phyloP scores from a whole-genome alignment of 116 monocot genomes.

The Dioscorea cayenensis region DNA sequence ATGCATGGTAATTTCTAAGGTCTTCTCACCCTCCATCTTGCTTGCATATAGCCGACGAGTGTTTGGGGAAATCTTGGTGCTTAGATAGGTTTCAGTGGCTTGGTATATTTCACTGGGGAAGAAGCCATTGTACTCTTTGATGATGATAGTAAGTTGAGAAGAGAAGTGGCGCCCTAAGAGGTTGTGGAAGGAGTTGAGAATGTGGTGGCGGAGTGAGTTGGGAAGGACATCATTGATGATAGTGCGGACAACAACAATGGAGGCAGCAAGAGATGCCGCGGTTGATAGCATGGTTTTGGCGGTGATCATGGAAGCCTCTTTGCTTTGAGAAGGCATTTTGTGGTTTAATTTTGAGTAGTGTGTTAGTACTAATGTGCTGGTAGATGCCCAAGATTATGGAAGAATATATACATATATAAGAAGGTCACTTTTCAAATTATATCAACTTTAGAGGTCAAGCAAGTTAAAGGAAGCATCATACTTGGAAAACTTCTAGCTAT shows the following conservation, averaged over 20 bases:
- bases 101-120: slow-evolving; percentile 23
- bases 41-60: slow-evolving; percentile 10
- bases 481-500: too few species aligned
- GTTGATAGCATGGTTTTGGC: slow-evolving; percentile 19
- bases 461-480: too few species aligned
- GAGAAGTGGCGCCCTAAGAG: slow-evolving; percentile 10
- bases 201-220: slow-evolving; percentile 14
- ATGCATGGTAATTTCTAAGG: slow-evolving; percentile 17
- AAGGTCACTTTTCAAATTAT: too few species aligned
- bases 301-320: not conserved
- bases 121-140: slow-evolving; percentile 19
- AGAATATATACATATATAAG: too few species aligned
- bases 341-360: too few species aligned
- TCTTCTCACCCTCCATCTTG: slow-evolving; percentile 12
- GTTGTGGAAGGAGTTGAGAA: slow-evolving; percentile 13
- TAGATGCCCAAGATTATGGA: too few species aligned
- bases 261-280: slow-evolving; percentile 28
- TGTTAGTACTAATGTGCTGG: too few species aligned
- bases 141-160: slow-evolving; percentile 19
- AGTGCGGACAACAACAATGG: slow-evolving; percentile 25
- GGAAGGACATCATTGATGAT: slow-evolving; percentile 37
- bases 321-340: too few species aligned
- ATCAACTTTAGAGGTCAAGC: too few species aligned
- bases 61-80: slow-evolving; percentile 13
- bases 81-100: slow-evolving; percentile 25